phyloP scores from a whole-genome alignment of 352 stramenopile genomes.

The Globisporangium abappressorium region DNA sequence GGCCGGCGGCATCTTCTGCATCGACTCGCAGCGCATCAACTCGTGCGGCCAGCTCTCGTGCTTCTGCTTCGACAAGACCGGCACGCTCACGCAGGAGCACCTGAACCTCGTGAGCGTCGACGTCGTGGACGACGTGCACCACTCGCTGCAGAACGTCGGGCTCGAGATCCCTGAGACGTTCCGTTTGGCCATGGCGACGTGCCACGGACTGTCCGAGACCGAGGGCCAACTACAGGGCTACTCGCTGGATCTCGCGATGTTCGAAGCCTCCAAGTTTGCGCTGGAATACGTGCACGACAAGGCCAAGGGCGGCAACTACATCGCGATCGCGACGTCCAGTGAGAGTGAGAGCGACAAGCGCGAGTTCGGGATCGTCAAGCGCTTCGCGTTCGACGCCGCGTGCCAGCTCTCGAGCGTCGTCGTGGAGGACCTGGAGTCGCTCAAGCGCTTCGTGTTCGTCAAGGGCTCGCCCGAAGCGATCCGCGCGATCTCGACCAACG shows the following conservation, averaged over 20 bases:
- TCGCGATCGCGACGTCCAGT: constrained; percentile 20
- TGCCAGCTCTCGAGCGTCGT: constrained; percentile 49
- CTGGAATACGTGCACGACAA: constrained; percentile 31
- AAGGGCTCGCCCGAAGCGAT: constrained; percentile 43
- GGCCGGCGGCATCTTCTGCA: constrained; percentile 46
- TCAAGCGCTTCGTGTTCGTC: constrained; percentile 38
- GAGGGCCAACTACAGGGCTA: constrained; percentile 39
- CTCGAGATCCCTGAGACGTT: constrained; percentile 24
- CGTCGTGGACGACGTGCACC: background rate
- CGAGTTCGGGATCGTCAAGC: constrained; percentile 40
- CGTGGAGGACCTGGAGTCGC: constrained; percentile 34
- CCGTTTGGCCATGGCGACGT: constrained; percentile 40
- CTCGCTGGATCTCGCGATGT: constrained; percentile 53
- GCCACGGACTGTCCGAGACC: constrained; percentile 38
- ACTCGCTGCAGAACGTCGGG: constrained; percentile 8
- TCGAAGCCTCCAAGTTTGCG: constrained; percentile 30
- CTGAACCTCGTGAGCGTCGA: constrained; percentile 39
- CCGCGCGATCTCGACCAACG: constrained; percentile 7
- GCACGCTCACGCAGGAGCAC: constrained; percentile 69
- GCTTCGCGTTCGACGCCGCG: constrained; percentile 48
- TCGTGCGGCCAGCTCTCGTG: constrained; percentile 61
- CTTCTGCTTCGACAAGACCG: constrained; percentile 84
- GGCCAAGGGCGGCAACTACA: constrained; percentile 17
- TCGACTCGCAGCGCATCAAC: constrained; percentile 67
- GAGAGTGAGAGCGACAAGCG: constrained; percentile 1